phyloP scores from a whole-genome alignment of 1,139 yeast genomes.

The Kodamaea ohmeri region DNA sequence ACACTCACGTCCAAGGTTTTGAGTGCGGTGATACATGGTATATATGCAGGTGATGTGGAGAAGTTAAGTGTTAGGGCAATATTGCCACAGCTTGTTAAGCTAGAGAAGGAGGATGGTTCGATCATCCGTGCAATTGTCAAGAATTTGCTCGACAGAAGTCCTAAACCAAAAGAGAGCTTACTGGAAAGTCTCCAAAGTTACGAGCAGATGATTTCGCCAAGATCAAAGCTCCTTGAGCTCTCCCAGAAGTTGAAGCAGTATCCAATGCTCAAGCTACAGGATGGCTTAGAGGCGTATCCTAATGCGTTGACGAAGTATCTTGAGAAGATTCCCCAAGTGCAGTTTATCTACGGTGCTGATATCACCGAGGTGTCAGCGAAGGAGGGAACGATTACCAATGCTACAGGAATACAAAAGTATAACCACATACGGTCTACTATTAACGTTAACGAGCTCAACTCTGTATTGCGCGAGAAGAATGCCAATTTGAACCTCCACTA shows the following conservation, averaged over 20 bases:
- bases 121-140: slow-evolving; percentile 38
- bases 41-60: slow-evolving; percentile 82
- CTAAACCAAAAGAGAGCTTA: slow-evolving; percentile 10
- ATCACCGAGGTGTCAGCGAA: slow-evolving; percentile 22
- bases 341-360: slow-evolving; percentile 27
- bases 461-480: slow-evolving; percentile 13
- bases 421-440: slow-evolving; percentile 61
- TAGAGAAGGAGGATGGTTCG: slow-evolving; percentile 64
- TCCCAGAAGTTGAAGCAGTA: slow-evolving; percentile 36
- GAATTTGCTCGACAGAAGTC: slow-evolving; percentile 13
- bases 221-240: slow-evolving; percentile 35
- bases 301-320: slow-evolving; percentile 37
- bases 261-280: slow-evolving; percentile 52
- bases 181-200: slow-evolving; percentile 24
- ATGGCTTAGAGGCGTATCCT: slow-evolving; percentile 58
- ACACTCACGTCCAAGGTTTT: slow-evolving; percentile 59
- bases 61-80: slow-evolving; percentile 65
- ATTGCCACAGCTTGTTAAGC: slow-evolving; percentile 47
- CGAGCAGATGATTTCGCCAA: slow-evolving; percentile 33
- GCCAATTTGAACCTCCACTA: slow-evolving; percentile 32
- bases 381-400: slow-evolving; percentile 13
- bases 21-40: slow-evolving; percentile 85
- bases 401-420: slow-evolving; percentile 18
- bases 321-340: slow-evolving; percentile 36
- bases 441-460: slow-evolving; percentile 35